Evolutionary conservation across 768 basidiomycete genomes (phyloP), one percentile per base, ranked within the genome.

Genomic region (Amanita jacksonii): DNA sequence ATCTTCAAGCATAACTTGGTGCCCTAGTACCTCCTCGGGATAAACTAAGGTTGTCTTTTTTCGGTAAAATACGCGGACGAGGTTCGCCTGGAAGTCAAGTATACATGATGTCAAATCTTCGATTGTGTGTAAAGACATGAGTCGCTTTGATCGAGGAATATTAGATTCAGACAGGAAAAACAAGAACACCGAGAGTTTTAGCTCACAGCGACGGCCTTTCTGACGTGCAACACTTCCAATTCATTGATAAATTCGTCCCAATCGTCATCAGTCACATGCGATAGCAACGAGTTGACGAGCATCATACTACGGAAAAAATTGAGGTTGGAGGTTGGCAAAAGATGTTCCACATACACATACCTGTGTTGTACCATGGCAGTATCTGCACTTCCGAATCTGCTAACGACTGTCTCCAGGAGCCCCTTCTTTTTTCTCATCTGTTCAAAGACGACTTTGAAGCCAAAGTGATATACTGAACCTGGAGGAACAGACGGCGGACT

Each of bases 31-130:
- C 32, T 60, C 58, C 22, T 79, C 76, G 2, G 81, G 76, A 52
- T 88, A 81, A 13, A 92, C 85, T 18, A 75, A 60, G 2, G 85
- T 85, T 12, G 73, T 84, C 64, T 89, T 90, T 66, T 83, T 85
- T 44, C 82, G 76, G 58, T 85, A 84, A 10, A 76, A 78, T 22
- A 88, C 76, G 30, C 85, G 78, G 43, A 86, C 68, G 47, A 90
- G 75, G 60, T 88, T 89, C 20, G 85, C 80, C 65, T 92, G 89
- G 60, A 91, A 92, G 57, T 91, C 85, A 44, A 91, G 70, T 37
- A 92, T 82, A 46, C 80, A 82, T 0, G 87, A 90, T 5, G 82
- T 79, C 43, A 90, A 65, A 55, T 91, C 88, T 50, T 88, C 85
- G 38, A 79, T 76, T 22, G 79, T 82, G 52, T 87, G 83, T 23